These are phyloP conservation scores for Barnettozyma pratensis DNA, from an alignment of 805 yeast genomes.

Conservation along the genomic window DNA sequence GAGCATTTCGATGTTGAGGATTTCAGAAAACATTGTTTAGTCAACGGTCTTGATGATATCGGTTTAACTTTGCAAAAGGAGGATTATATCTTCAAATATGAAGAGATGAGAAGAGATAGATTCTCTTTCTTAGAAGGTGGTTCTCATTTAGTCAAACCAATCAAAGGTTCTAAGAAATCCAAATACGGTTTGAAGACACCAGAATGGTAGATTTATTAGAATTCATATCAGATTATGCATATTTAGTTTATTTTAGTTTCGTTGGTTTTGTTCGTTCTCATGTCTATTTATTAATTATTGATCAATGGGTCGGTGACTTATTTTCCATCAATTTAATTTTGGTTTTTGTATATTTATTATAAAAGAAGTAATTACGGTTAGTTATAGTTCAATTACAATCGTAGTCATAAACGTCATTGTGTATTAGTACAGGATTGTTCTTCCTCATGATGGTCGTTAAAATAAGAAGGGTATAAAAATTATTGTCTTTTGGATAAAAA, in stretches of 20 bases:
- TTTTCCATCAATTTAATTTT: too few species aligned
- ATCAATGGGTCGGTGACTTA: not conserved
- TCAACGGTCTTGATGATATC: conserved; percentile 95
- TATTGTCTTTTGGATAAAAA: not conserved
- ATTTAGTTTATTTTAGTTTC: not conserved
- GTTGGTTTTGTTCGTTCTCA: not conserved
- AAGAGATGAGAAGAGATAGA: conserved; percentile 65
- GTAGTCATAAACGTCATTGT: not conserved
- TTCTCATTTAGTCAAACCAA: conserved; percentile 59
- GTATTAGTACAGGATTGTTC: not conserved
- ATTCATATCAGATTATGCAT: not conserved
- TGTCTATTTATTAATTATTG: not conserved
- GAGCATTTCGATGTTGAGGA: conserved; percentile 82
- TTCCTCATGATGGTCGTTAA: not conserved
- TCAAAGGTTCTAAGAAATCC: conserved; percentile 63
- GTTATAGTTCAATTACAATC: not conserved
- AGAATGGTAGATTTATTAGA: conserved; percentile 53
- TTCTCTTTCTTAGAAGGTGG: conserved; percentile 95
- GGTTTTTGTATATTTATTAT: too few species aligned
- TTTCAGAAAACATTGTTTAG: conserved; percentile 91
- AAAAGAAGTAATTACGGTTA: too few species aligned
- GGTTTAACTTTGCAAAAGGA: conserved; percentile 93
- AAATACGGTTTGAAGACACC: conserved; percentile 62
- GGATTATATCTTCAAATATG: conserved; percentile 66
- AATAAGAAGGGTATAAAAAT: not conserved